These are phyloP conservation scores for Phytophthora lateralis DNA, from an alignment of 352 stramenopile species.

Conservation along the genomic window DNA sequence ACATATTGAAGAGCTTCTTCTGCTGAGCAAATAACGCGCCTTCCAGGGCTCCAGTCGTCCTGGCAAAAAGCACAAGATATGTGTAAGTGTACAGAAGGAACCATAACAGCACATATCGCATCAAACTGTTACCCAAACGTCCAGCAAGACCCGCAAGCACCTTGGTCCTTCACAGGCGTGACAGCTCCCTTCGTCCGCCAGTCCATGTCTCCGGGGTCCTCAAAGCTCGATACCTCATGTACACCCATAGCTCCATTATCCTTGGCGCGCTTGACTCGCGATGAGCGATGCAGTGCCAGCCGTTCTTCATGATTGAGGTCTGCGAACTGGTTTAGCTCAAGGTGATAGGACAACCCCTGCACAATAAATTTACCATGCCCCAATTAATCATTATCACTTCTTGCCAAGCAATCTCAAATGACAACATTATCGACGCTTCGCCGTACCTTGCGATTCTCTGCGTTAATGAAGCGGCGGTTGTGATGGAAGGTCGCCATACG, in stretches of 20 bases:
- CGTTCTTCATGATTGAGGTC: constrained; percentile 82
- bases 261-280: constrained; percentile 49
- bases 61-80: constrained; percentile 26
- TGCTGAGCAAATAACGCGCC: constrained; percentile 72
- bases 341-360: constrained; percentile 75
- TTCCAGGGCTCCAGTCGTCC: constrained; percentile 82
- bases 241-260: constrained; percentile 66
- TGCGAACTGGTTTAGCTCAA: constrained; percentile 85
- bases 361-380: not conserved
- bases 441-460: constrained; percentile 78
- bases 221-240: constrained; percentile 46
- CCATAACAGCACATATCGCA: not conserved
- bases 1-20: constrained; percentile 83
- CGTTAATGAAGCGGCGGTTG: constrained; percentile 87
- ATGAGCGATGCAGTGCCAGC: constrained; percentile 48
- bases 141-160: constrained; percentile 92
- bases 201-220: constrained; percentile 75
- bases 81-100: constrained; percentile 10
- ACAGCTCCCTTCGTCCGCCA: constrained; percentile 89
- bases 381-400: not conserved
- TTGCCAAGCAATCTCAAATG: not conserved
- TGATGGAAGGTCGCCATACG: constrained; percentile 78
- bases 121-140: constrained; percentile 70
- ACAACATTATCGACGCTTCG: not conserved
- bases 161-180: constrained; percentile 92